Conservation (phyloP, 305 asterid species). For the Fraxinus angustifolia region DNA sequence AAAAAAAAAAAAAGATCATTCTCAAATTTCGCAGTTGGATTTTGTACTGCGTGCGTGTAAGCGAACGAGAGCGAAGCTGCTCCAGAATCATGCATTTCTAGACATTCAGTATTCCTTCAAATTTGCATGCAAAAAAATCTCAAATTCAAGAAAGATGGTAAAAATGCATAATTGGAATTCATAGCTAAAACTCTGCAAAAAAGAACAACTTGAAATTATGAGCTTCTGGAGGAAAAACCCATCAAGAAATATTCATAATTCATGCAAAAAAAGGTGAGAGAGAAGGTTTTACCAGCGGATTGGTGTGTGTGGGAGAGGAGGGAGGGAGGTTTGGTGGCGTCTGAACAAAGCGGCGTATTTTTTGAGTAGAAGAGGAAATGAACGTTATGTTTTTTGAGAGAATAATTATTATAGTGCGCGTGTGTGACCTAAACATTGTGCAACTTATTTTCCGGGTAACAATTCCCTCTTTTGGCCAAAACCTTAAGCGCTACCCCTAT, state of each 20-base stretch:
- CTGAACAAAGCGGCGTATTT: slow-evolving; percentile 34
- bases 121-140: slow-evolving; percentile 7
- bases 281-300: slow-evolving; percentile 17
- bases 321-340: slow-evolving; percentile 44
- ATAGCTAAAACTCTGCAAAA: background rate
- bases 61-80: background rate
- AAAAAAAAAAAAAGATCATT: background rate
- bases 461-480: background rate
- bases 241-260: slow-evolving; percentile 11
- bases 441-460: background rate
- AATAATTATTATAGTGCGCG: background rate
- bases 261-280: slow-evolving; percentile 20
- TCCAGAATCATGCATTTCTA: slow-evolving; percentile 9
- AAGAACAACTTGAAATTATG: background rate
- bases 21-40: background rate
- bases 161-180: slow-evolving; percentile 10
- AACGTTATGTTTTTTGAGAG: slow-evolving; percentile 28
- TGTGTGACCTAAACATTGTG: slow-evolving; percentile 9
- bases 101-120: background rate
- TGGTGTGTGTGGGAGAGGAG: background rate
- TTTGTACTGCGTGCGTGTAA: background rate
- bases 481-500: background rate
- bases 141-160: slow-evolving; percentile 6
- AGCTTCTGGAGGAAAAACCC: slow-evolving; percentile 14
- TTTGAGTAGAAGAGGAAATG: slow-evolving; percentile 21